These are phyloP conservation scores for Eustoma russellianum DNA, from an alignment of 257 asterid species.

Conservation along the genomic window DNA sequence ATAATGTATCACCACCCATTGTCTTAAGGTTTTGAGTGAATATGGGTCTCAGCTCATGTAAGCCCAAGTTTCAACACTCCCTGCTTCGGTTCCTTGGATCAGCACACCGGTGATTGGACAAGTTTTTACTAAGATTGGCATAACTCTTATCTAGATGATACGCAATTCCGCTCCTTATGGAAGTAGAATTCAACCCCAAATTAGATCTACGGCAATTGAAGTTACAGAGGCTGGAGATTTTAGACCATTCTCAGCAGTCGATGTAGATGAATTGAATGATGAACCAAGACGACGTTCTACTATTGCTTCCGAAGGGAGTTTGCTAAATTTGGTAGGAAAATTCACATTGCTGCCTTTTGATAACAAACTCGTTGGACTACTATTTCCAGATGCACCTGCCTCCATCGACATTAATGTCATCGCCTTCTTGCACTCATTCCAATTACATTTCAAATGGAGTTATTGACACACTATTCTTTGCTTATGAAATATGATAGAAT, in stretches of 20 bases:
- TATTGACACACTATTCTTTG: no score
- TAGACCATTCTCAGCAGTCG: constrained; percentile 18
- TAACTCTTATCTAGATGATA: constrained; percentile 10
- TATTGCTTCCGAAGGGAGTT: constrained; percentile 16
- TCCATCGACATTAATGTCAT: constrained; percentile 22
- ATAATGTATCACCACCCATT: no score
- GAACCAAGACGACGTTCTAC: constrained; percentile 11
- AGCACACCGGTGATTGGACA: constrained; percentile 7
- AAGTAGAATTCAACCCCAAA: constrained; percentile 27
- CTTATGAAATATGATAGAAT: no score
- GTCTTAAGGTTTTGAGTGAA: no score
- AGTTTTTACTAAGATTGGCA: constrained; percentile 8
- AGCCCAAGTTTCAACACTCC: no score
- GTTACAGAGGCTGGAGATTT: constrained; percentile 51
- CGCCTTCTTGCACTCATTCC: constrained; percentile 22
- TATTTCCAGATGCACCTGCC: constrained; percentile 23
- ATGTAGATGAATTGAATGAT: constrained; percentile 21
- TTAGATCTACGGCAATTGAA: constrained; percentile 55
- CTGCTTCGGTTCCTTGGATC: constrained; percentile 3
- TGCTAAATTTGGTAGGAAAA: constrained; percentile 16
- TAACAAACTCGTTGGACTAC: constrained; percentile 19
- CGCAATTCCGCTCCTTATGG: constrained; percentile 22
- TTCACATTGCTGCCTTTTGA: constrained; percentile 17
- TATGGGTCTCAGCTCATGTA: no score
- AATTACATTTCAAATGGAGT: no score